phyloP scores from a whole-genome alignment of 352 stramenopile species.

The Aphanomyces stellatus region DNA sequence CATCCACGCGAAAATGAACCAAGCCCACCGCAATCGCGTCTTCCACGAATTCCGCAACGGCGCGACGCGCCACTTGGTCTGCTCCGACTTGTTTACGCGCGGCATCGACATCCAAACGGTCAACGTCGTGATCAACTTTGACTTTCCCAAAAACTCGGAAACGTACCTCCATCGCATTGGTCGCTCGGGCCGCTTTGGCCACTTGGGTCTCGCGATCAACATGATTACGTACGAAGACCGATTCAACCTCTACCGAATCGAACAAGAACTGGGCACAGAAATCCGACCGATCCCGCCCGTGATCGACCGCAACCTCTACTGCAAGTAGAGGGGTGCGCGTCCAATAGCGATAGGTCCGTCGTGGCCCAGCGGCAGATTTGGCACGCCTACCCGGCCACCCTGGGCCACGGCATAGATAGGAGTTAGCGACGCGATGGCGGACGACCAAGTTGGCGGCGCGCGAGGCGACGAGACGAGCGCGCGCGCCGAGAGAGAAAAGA shows the following conservation, averaged over 20 bases:
- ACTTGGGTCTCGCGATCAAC: slow-evolving; percentile 98
- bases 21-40: slow-evolving; percentile 98
- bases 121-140: slow-evolving; percentile 99
- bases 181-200: slow-evolving; percentile 96
- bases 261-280: slow-evolving; percentile 99
- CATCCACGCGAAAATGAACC: slow-evolving; percentile 99
- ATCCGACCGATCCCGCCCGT: slow-evolving; percentile 97
- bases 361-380: no score
- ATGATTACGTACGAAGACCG: slow-evolving; percentile 99
- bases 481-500: no score
- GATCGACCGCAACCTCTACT: slow-evolving; percentile 99
- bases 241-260: slow-evolving; percentile 96
- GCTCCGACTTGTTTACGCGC: slow-evolving; percentile 97
- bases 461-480: no score
- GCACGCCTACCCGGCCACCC: no score
- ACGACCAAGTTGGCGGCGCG: no score
- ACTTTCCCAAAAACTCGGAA: slow-evolving; percentile 99
- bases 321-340: slow-evolving; percentile 51
- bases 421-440: no score
- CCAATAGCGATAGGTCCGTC: slow-evolving; percentile 7
- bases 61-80: slow-evolving; percentile 96
- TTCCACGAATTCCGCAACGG: slow-evolving; percentile 99
- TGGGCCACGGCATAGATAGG: no score
- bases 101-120: slow-evolving; percentile 99
- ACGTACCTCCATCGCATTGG: slow-evolving; percentile 99